Percentiles rank a stretch among this genome's conserved stretches.
phyloP scores from a whole-genome alignment of 2,329 filamentous ascomycete genomes.

The Trichoderma atroviride region DNA sequence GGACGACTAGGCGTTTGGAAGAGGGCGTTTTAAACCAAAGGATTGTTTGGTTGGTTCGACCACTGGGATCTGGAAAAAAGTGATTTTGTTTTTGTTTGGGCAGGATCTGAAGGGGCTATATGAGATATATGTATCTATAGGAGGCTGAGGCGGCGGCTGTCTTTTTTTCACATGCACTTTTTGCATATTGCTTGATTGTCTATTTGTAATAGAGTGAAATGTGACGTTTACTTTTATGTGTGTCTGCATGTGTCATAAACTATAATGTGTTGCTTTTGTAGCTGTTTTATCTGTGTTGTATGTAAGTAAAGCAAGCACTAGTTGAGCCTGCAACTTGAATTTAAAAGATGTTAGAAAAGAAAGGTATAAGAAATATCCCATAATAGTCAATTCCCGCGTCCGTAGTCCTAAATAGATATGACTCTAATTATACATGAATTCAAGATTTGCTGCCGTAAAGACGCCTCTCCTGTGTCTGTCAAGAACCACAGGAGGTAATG shows the following conservation, averaged over 20 bases:
- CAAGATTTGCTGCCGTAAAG: neutral
- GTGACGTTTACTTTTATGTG: neutral
- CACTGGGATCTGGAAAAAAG: neutral
- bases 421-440: constrained; percentile 2
- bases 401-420: neutral
- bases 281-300: neutral
- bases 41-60: neutral
- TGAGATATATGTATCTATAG: neutral
- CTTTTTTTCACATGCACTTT: neutral
- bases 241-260: neutral
- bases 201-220: neutral
- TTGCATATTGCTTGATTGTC: neutral
- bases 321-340: neutral
- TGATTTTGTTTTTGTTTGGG: neutral
- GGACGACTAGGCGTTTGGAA: neutral
- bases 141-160: neutral
- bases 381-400: neutral
- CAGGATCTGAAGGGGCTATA: neutral
- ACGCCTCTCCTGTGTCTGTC: neutral
- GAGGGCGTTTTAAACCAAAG: neutral
- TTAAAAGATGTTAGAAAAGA: neutral
- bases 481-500: neutral
- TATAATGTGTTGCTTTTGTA: neutral
- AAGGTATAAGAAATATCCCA: neutral
- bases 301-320: neutral